These are phyloP conservation scores for Ceratocystis alfenasii DNA, from an alignment of 2,329 filamentous ascomycete genomes.

Conservation along the genomic window DNA sequence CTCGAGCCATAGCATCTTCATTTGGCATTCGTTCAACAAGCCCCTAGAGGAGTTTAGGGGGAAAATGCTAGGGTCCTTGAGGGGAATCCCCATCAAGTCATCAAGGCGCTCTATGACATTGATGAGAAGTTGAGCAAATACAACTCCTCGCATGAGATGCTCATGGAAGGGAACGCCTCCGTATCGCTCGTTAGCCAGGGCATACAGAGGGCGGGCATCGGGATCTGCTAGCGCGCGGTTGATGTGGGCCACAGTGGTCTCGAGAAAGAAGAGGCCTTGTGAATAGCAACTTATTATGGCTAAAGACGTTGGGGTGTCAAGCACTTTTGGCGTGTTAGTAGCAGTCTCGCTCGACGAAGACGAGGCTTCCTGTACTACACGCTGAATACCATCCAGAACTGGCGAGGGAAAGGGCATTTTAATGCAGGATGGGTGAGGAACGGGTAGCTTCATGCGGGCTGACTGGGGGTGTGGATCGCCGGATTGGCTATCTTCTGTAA, in stretches of 20 bases:
- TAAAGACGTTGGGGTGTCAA: conserved; percentile 27
- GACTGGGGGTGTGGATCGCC: no score
- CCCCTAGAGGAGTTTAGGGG: background rate
- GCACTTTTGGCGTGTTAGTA: conserved; percentile 10
- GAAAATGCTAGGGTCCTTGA: conserved; percentile 7
- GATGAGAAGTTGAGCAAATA: conserved; percentile 27
- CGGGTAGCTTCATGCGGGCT: no score
- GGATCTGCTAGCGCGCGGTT: conserved; percentile 23
- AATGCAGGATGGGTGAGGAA: background rate
- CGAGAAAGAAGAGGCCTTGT: conserved; percentile 26
- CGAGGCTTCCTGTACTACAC: conserved; percentile 9
- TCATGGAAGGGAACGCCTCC: conserved; percentile 26
- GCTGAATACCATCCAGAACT: conserved; percentile 5
- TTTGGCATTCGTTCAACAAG: conserved; percentile 10
- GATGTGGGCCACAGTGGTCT: conserved; percentile 24
- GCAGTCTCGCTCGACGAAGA: background rate
- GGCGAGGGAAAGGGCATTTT: background rate
- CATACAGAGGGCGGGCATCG: conserved; percentile 21
- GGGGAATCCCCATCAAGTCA: conserved; percentile 26
- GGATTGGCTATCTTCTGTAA: background rate
- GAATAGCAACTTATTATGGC: conserved; percentile 28
- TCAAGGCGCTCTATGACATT: conserved; percentile 27
- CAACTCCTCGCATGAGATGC: conserved; percentile 25
- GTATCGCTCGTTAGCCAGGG: conserved; percentile 25
- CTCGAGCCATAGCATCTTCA: conserved; percentile 19